A percentile compares a stretch with the other conserved stretches of the same genome.
These are phyloP conservation scores for Xylaria grammica DNA, from an alignment of 495 filamentous ascomycete genomes.

Conservation along the genomic window DNA sequence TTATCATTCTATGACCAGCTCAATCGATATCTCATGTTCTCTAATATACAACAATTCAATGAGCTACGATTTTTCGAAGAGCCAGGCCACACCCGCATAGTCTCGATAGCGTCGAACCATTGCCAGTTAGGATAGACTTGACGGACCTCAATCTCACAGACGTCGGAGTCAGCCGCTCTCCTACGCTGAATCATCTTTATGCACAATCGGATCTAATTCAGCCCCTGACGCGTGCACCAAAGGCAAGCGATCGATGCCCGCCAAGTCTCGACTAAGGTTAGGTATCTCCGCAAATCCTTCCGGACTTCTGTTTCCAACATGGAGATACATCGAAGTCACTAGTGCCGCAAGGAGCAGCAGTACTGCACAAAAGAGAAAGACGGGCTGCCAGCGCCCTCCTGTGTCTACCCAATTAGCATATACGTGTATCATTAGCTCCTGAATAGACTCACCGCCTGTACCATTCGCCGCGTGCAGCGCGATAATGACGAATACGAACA, in stretches of 20 bases:
- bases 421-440: not conserved
- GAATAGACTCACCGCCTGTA: constrained; percentile 34
- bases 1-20: no score
- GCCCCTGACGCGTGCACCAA: not conserved
- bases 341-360: constrained; percentile 31
- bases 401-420: constrained; percentile 8
- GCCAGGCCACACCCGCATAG: not conserved
- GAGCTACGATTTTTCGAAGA: not conserved
- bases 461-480: constrained; percentile 39
- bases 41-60: not conserved
- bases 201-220: not conserved
- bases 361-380: constrained; percentile 33
- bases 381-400: constrained; percentile 24
- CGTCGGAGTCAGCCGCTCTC: not conserved
- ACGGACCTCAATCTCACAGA: not conserved
- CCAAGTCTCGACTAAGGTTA: not conserved
- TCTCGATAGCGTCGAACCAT: not conserved
- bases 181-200: not conserved
- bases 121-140: no score
- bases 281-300: constrained; percentile 13
- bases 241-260: not conserved
- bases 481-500: constrained; percentile 55
- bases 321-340: constrained; percentile 23
- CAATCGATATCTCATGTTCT: no score
- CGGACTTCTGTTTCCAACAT: not conserved